Evolutionary conservation across 257 asterid genomes (phyloP), one percentile per base, ranked within the genome.

Genomic region (Fraxinus excelsior): DNA sequence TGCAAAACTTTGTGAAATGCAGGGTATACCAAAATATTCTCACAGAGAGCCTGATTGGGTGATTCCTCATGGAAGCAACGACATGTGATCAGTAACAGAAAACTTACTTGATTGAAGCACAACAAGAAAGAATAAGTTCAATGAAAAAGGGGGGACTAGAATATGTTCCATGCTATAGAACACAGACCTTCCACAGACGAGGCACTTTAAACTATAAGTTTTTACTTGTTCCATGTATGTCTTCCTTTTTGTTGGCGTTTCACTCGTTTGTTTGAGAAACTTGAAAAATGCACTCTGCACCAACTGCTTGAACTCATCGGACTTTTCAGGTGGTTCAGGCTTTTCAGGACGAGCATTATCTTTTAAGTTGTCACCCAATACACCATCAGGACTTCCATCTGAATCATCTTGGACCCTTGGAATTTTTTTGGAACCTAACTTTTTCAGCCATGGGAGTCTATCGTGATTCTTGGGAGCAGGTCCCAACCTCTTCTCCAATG

Each of bases 151-250:
- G 71, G 71, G 78, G 73, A 70, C 76, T 72, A 34, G 37, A 28
- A 71, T 71, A 70, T 19, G 85, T 81, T 80, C 89, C 88, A 73
- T 77, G 81, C 76, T 77, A 79, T 77, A 83, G 82, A 85, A 79
- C 84, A 91, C 94, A 84, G 84, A 92, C 96, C 96, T 88, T 90
- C 92, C 90, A 69, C 94, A 88, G 32, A 85, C 89, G 76, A 85
- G 79, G 89, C 97, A 92, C 89, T 86, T 92, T 83, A 92, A 78
- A 84, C 78, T 79, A 89, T 91, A 88, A 79, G 79, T 78, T 69
- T 77, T 81, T 82, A 86, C 90, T 78, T 84, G 85, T 78, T 86
- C 90, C 78, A 14, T 68, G 86, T 76, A 85, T 65, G 82, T 86
- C 77, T 77, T 85, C 76, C 92, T 89, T 77, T 85, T 85, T 26